phyloP scores from a whole-genome alignment of 2,329 filamentous ascomycete species.

The Ascochyta koolunga region DNA sequence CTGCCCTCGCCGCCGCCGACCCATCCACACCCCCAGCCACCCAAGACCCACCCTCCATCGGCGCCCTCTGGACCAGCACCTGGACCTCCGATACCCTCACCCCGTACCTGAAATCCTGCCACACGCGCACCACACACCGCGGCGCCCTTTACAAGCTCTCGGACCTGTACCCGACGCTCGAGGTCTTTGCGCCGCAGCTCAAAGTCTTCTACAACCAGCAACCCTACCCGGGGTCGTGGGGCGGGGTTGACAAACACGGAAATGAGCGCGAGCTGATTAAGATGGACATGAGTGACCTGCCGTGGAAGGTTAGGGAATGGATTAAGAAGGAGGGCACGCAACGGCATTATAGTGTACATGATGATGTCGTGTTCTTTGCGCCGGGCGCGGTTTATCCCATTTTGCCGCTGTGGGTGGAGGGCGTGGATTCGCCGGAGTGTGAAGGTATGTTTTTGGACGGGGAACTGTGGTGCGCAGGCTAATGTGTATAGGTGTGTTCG shows the following conservation, averaged over 20 bases:
- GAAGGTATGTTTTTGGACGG: constrained; percentile 40
- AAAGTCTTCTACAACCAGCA: constrained; percentile 48
- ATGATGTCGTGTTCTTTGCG: constrained; percentile 59
- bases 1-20: constrained; percentile 17
- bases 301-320: constrained; percentile 53
- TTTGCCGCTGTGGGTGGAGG: constrained; percentile 58
- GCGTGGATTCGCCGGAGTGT: constrained; percentile 47
- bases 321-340: constrained; percentile 54
- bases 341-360: constrained; percentile 49
- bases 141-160: constrained; percentile 40
- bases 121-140: constrained; percentile 23
- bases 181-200: constrained; percentile 39
- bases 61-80: constrained; percentile 39
- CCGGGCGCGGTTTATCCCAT: constrained; percentile 59
- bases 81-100: constrained; percentile 33
- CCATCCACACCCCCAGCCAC: constrained; percentile 17
- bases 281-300: constrained; percentile 56
- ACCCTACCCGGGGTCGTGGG: constrained; percentile 59
- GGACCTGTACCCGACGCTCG: constrained; percentile 42
- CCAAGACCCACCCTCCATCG: constrained; percentile 37
- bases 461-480: constrained; percentile 1
- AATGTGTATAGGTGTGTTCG: constrained; percentile 33
- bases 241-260: constrained; percentile 59
- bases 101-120: constrained; percentile 33
- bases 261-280: constrained; percentile 56